Base-by-base conservation (phyloP, 371 early-diverging fungal species). In the Mucor piriformis region DNA sequence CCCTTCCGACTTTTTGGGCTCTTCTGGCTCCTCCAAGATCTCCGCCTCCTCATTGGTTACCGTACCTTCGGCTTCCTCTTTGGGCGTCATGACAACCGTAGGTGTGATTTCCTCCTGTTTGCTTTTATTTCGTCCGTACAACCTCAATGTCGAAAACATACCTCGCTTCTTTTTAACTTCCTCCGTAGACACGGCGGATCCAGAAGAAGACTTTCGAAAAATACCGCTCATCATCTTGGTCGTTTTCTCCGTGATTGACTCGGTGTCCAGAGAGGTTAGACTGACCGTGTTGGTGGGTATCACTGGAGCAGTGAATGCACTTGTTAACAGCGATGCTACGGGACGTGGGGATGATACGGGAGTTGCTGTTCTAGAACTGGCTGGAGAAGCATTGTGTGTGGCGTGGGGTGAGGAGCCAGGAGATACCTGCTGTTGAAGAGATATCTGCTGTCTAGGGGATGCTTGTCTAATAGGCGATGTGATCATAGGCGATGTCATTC, bases 171-270 rank as follows among this genome's bases (percentile, higher is more conserved):
- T 57, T 12, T 50, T 52, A 27, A 53, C 49, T 5, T 62, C 56
- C 6, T 18, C 44, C 0, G 59, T 18, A 20, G 40, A 29, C 15
- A 11, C 25, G 10, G 7, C 25, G 13, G 43, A 50, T 27, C 59
- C 54, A 15, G 59, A 49, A 0, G 59, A 63, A 0, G 40, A 32
- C 25, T 54, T 64, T 58, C 55, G 23, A 27, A 64, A 64, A 8
- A 64, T 52, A 16, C 47, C 34, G 21, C 47, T 50, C 50, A 58
- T 60, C 8, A 50, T 47, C 6, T 44, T 44, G 2, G 25, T 37
- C 48, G 40, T 29, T 53, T 27, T 32, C 16, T 42, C 29, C 11
- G 23, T 8, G 11, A 3, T 38, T 15, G n/a, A 18, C n/a, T 37
- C 40, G 49, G 23, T 24, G 25, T n/a, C 6, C 11, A 49, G 24